A percentile compares a stretch with the other conserved stretches of the same genome.
These are phyloP conservation scores for Tulasnella sp. DNA, from an alignment of 768 basidiomycete genomes.

Conservation along the genomic window DNA sequence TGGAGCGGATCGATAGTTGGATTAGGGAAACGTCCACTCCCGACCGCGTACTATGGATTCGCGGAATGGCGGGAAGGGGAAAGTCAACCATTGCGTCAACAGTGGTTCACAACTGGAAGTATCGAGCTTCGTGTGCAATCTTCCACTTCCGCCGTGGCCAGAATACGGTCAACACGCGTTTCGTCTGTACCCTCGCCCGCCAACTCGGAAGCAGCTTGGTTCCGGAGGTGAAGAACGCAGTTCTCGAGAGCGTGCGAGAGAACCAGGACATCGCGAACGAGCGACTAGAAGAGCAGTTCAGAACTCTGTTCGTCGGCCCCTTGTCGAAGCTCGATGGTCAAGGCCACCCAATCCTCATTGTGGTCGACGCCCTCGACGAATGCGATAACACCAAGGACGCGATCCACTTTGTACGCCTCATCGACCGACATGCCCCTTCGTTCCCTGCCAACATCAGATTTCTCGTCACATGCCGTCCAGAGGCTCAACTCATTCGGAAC, in stretches of 20 bases:
- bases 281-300: background rate
- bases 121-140: background rate
- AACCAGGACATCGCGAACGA: background rate
- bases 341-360: no score
- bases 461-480: no score
- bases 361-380: no score
- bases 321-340: background rate
- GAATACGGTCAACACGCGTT: background rate
- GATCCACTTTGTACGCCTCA: no score
- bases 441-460: no score
- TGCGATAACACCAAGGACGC: no score
- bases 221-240: background rate
- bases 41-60: background rate
- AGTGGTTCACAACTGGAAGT: background rate
- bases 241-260: background rate
- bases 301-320: background rate
- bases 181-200: background rate
- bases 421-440: no score
- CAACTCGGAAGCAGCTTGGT: background rate
- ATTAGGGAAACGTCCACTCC: background rate
- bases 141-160: background rate
- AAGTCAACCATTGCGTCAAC: background rate
- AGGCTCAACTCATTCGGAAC: no score
- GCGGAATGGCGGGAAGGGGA: background rate
- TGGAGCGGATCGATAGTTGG: background rate